Conservation (phyloP, 2,329 filamentous ascomycete species). For the Westerdykella sp. region DNA sequence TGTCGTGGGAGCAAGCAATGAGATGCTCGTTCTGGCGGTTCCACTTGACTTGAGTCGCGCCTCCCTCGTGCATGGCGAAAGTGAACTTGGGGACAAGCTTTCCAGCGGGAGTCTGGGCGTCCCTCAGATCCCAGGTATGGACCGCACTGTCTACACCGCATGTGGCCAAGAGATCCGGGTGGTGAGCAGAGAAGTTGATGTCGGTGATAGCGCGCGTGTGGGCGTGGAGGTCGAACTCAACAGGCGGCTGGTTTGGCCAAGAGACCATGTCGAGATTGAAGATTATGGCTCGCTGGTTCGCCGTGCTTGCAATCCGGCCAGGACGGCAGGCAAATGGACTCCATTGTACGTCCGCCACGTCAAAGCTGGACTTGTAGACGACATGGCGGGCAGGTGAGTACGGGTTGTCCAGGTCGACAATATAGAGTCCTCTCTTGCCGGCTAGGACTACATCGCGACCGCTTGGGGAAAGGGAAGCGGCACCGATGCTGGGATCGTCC, state of each 20-base stretch:
- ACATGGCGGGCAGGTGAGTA: slow-evolving; percentile 81
- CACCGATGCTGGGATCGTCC: slow-evolving; percentile 66
- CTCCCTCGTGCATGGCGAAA: slow-evolving; percentile 79
- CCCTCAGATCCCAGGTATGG: slow-evolving; percentile 83
- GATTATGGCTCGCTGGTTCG: slow-evolving; percentile 87
- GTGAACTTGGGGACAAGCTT: slow-evolving; percentile 2
- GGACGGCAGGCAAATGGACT: slow-evolving; percentile 84
- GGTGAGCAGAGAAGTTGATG: slow-evolving; percentile 91
- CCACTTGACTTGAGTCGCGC: slow-evolving; percentile 92
- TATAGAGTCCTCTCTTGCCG: slow-evolving; percentile 78
- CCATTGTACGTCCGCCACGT: slow-evolving; percentile 95
- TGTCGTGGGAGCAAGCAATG: slow-evolving; percentile 84
- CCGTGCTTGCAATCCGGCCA: slow-evolving; percentile 90
- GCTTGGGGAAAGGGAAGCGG: slow-evolving; percentile 86
- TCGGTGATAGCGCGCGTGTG: slow-evolving; percentile 88
- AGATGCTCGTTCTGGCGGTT: slow-evolving; percentile 82
- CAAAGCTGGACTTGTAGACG: slow-evolving; percentile 83
- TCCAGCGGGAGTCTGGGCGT: slow-evolving; percentile 42
- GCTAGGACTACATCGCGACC: slow-evolving; percentile 86
- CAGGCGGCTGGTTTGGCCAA: slow-evolving; percentile 59
- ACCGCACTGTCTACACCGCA: slow-evolving; percentile 92
- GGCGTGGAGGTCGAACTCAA: slow-evolving; percentile 81
- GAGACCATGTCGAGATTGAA: slow-evolving; percentile 70
- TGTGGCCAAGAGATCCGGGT: slow-evolving; percentile 81
- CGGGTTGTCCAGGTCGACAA: slow-evolving; percentile 86